phyloP scores from a whole-genome alignment of 495 filamentous ascomycete genomes.

The Cairneyella variabilis region DNA sequence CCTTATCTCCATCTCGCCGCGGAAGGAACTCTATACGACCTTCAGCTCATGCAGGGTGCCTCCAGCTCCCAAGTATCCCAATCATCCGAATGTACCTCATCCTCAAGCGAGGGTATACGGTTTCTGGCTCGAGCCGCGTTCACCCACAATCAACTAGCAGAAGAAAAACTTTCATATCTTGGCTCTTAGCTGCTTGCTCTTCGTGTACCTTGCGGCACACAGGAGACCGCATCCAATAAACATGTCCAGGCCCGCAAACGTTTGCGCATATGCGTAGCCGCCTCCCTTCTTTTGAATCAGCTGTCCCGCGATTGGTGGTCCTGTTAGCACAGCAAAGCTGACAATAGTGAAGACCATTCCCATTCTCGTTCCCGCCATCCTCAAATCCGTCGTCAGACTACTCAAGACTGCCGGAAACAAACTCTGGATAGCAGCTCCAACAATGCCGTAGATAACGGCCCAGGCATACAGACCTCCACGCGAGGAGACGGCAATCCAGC shows the following conservation, averaged over 20 bases:
- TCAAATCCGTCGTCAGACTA: slow-evolving; percentile 59
- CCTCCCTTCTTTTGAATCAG: slow-evolving; percentile 43
- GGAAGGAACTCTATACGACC: too few species aligned
- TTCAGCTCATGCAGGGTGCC: too few species aligned
- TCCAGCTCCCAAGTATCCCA: too few species aligned
- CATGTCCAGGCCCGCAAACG: slow-evolving; percentile 46
- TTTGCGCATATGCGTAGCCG: slow-evolving; percentile 58
- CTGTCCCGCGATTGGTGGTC: slow-evolving; percentile 69
- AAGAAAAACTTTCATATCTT: too few species aligned
- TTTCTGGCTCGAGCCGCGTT: too few species aligned
- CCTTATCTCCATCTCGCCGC: too few species aligned
- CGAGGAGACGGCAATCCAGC: slow-evolving; percentile 55
- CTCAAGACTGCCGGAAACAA: slow-evolving; percentile 59
- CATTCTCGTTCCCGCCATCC: slow-evolving; percentile 67
- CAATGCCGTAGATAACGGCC: slow-evolving; percentile 58
- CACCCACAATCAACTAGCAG: too few species aligned
- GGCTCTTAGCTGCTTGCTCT: too few species aligned
- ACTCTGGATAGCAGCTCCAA: slow-evolving; percentile 63
- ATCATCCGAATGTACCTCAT: too few species aligned
- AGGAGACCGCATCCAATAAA: slow-evolving; percentile 39
- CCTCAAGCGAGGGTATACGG: too few species aligned
- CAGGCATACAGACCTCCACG: slow-evolving; percentile 52
- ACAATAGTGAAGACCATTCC: slow-evolving; percentile 80
- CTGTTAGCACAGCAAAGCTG: slow-evolving; percentile 67
- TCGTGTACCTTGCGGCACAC: slow-evolving; percentile 42